Evolutionary conservation across 2,329 filamentous ascomycete genomes (phyloP).

Genomic region (Fusarium sp.): DNA sequence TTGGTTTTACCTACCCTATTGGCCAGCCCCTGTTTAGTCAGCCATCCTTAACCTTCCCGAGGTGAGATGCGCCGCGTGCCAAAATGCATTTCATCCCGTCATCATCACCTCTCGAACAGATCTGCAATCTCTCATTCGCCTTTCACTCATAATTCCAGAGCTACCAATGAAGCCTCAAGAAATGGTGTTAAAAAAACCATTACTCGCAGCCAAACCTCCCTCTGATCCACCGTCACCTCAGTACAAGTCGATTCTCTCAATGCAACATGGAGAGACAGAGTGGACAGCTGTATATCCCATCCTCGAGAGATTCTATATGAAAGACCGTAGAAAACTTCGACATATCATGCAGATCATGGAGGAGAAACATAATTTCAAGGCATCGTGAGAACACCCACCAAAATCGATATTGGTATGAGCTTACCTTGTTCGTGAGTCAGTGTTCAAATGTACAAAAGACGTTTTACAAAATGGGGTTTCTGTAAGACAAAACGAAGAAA

Average conservation of each 20-base stretch:
- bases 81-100: no score
- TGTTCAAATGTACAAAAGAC: slow-evolving; percentile 28
- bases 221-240: neutral
- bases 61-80: neutral
- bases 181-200: neutral
- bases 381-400: neutral
- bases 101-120: neutral
- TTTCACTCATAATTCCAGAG: fast-evolving
- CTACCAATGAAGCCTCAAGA: neutral
- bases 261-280: slow-evolving; percentile 15
- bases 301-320: slow-evolving; percentile 11
- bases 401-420: neutral
- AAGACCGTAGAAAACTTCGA: slow-evolving; percentile 17
- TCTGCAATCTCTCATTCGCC: fast-evolving
- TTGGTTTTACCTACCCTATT: neutral
- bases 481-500: slow-evolving; percentile 13
- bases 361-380: slow-evolving; percentile 22
- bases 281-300: slow-evolving; percentile 12
- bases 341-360: slow-evolving; percentile 28
- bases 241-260: neutral
- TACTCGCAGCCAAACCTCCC: neutral
- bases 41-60: neutral
- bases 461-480: slow-evolving; percentile 30
- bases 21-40: neutral
- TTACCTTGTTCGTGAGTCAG: neutral